Evolutionary conservation across 2,329 filamentous ascomycete genomes (phyloP).

Genomic region (Bipolaris gigantea): DNA sequence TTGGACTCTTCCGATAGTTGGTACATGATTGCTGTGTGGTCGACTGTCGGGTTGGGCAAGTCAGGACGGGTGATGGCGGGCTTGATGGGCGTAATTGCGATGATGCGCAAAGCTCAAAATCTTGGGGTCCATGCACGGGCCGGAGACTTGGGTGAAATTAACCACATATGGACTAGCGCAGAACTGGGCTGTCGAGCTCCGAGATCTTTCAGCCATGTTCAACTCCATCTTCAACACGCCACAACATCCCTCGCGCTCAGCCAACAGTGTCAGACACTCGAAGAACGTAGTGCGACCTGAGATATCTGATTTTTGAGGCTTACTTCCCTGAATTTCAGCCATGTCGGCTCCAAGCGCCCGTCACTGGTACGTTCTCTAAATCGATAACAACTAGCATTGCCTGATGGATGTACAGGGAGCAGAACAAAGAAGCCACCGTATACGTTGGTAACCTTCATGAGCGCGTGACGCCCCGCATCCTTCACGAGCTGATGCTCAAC

Average conservation of each 20-base stretch:
- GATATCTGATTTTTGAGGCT: background rate
- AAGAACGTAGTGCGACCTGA: constrained; percentile 1
- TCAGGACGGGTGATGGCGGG: constrained; percentile 5
- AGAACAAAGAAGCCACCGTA: constrained; percentile 97
- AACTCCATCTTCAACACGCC: constrained; percentile 2
- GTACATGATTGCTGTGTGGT: constrained; percentile 48
- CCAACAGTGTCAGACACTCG: background rate
- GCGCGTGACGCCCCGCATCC: constrained; percentile 82
- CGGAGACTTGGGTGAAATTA: constrained; percentile 10
- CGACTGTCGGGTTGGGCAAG: background rate
- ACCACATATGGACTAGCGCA: constrained; percentile 11
- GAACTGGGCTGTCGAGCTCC: constrained; percentile 18
- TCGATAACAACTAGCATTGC: background rate
- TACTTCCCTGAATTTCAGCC: constrained; percentile 16
- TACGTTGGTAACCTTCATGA: constrained; percentile 99
- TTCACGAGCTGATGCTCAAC: constrained; percentile 98
- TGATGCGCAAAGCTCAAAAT: constrained; percentile 29
- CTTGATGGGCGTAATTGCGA: constrained; percentile 11
- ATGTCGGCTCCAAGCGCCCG: constrained; percentile 66
- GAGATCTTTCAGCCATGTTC: constrained; percentile 23
- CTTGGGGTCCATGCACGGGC: constrained; percentile 16
- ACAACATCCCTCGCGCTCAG: constrained; percentile 5
- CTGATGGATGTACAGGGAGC: constrained; percentile 55
- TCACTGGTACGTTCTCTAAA: constrained; percentile 65
- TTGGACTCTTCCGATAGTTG: constrained; percentile 95